These are phyloP conservation scores for Talaromyces pinophilus DNA, from an alignment of 2,329 filamentous ascomycete genomes.

Conservation along the genomic window DNA sequence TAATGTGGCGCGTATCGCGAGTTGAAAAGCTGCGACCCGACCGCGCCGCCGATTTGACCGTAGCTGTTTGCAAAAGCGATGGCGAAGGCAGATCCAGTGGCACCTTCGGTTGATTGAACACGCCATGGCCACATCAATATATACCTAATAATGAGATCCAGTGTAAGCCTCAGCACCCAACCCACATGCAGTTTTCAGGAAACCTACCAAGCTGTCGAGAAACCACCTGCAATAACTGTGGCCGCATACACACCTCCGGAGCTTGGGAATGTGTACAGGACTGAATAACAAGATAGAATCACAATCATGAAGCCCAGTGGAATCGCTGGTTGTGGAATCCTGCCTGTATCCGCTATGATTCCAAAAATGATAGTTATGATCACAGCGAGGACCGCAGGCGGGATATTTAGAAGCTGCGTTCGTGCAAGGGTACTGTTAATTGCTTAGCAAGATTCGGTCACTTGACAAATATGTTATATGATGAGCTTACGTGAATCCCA, in stretches of 20 bases:
- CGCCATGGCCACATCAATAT: not conserved
- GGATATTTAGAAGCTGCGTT: not conserved
- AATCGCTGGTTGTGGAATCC: slow-evolving; percentile 47
- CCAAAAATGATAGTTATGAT: slow-evolving; percentile 42
- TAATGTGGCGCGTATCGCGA: slow-evolving; percentile 27
- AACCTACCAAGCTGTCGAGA: not conserved
- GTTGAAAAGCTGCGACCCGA: slow-evolving; percentile 27
- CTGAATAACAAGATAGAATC: slow-evolving; percentile 47
- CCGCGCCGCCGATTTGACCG: slow-evolving; percentile 27
- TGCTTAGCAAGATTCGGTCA: not conserved
- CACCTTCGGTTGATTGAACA: not conserved
- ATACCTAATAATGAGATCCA: not conserved
- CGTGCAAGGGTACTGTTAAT: not conserved
- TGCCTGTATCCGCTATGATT: slow-evolving; percentile 46
- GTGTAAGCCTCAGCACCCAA: not conserved
- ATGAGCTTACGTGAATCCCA: slow-evolving; percentile 45
- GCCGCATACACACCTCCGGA: not conserved
- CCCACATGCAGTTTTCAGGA: not conserved
- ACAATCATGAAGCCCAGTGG: slow-evolving; percentile 47
- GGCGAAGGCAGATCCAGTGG: slow-evolving; percentile 12
- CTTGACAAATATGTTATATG: not conserved
- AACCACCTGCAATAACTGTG: not conserved
- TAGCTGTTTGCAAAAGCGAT: slow-evolving; percentile 29
- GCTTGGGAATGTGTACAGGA: not conserved
- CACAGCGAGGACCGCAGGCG: not conserved